Base-by-base conservation (phyloP, 257 asterid species). In the Fraxinus cuspidata region DNA sequence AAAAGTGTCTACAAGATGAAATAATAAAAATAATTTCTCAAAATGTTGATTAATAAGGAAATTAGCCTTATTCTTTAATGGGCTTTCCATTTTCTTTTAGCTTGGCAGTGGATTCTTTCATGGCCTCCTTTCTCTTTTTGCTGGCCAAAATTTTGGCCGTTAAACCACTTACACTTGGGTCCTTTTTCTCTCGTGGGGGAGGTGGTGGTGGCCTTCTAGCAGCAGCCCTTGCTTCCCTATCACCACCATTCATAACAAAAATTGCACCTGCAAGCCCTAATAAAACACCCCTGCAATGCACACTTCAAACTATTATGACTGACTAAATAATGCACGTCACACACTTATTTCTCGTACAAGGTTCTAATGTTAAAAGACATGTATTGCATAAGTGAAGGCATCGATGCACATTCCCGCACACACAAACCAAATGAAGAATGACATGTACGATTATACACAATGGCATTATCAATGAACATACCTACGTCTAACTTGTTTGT, bases 61-160 rank as follows among this genome's bases (percentile, higher is more conserved):
- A 35, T 35, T 35, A 7, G 1, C 4, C 51, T 81, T 90, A 85
- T 78, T 84, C 84, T 37, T 83, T 31, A 68, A 86, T 81, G 76
- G 60, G 28, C 81, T 89, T 90, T 27, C 96, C 99, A 74, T 82
- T 87, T 51, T 87, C 94, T 81, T 88, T 88, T 37, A 88, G 81
- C 89, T 88, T 89, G 23, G 88, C 86, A 11, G 87, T 80, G 28
- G 85, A 60, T 35, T 94, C 92, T 86, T 87, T 86, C 99, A 94
- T 86, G 81, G 94, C 97, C 72, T 94, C 96, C 83, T 89, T 94
- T 81, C 97, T 92, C 89, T 84, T 94, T 88, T 91, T 94, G 88
- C 92, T 90, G 25, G 99, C 97, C 75, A 94, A 53, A 32, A 92
- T 80, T 77, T 94, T 91, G 9, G 97, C 99, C 28, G 74, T 74